These are phyloP conservation scores for Termitomyces sp. DNA, from an alignment of 768 basidiomycete genomes.

Conservation along the genomic window DNA sequence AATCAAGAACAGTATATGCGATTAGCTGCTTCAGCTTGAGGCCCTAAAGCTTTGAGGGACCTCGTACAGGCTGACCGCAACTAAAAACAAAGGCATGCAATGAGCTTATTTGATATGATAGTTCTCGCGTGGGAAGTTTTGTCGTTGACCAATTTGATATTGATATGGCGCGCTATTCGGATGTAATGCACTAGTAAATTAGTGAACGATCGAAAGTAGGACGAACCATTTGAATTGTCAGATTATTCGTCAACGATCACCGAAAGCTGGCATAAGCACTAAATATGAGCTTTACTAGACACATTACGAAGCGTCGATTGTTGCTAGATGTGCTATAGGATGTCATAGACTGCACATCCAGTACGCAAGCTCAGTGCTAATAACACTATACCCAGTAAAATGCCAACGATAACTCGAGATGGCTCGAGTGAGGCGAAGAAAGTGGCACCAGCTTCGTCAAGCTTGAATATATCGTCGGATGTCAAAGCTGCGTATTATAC, in stretches of 20 bases:
- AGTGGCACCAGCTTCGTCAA: conserved; percentile 51
- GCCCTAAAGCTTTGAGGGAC: neutral
- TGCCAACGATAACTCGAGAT: neutral
- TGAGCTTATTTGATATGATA: neutral
- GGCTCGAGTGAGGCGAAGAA: neutral
- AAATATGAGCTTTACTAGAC: neutral
- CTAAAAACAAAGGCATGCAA: neutral
- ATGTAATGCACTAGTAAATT: neutral
- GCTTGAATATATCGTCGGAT: conserved; percentile 41
- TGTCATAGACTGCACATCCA: neutral
- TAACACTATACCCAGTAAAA: neutral
- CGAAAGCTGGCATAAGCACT: neutral
- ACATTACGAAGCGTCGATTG: neutral
- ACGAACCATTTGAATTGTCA: neutral
- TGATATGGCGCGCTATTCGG: neutral
- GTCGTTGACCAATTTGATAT: no score
- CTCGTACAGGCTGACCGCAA: neutral
- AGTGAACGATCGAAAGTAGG: neutral
- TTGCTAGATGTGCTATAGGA: neutral
- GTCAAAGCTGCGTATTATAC: conserved; percentile 35
- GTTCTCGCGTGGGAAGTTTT: neutral
- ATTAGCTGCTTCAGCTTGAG: neutral
- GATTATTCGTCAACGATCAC: neutral
- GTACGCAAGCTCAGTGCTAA: neutral
- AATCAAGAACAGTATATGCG: neutral